Conservation (phyloP, 2,329 filamentous ascomycete genomes). For the Fusarium oxysporum region DNA sequence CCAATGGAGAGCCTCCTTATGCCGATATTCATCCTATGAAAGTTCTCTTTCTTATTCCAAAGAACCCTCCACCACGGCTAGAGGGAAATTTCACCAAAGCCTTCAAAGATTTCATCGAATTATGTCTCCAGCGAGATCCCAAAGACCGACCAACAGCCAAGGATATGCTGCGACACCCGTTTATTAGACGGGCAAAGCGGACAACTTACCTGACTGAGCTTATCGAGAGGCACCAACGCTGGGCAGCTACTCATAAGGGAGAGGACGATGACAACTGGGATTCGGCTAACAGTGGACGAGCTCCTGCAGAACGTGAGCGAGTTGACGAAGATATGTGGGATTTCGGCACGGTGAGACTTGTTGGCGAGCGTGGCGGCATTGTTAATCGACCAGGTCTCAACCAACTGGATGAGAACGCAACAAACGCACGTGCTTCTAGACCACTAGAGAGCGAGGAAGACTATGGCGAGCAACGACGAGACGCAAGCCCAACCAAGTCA, state of each 20-base stretch:
- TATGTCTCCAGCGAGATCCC: constrained; percentile 89
- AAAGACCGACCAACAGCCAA: constrained; percentile 87
- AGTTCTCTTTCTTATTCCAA: constrained; percentile 94
- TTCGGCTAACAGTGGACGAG: constrained; percentile 62
- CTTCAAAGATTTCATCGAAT: constrained; percentile 86
- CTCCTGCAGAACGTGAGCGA: constrained; percentile 64
- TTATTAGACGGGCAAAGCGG: constrained; percentile 91
- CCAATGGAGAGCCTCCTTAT: constrained; percentile 92
- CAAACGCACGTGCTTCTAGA: constrained; percentile 76
- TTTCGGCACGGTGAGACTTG: constrained; percentile 92
- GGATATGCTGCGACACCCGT: constrained; percentile 89
- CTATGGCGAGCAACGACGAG: constrained; percentile 64
- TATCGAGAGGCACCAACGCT: constrained; percentile 90
- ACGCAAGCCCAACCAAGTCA: constrained; percentile 64
- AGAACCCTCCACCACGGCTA: constrained; percentile 86
- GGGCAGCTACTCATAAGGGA: constrained; percentile 83
- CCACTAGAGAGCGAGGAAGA: constrained; percentile 62
- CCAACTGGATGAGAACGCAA: constrained; percentile 82
- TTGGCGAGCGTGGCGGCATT: constrained; percentile 72
- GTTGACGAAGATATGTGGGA: constrained; percentile 94
- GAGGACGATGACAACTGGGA: constrained; percentile 73
- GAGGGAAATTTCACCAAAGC: constrained; percentile 84
- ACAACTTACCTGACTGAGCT: constrained; percentile 97
- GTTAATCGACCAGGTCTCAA: constrained; percentile 69
- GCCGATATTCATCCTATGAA: constrained; percentile 99